These are phyloP conservation scores for Cyberlindnera maclurae DNA, from an alignment of 805 yeast species.

Conservation along the genomic window DNA sequence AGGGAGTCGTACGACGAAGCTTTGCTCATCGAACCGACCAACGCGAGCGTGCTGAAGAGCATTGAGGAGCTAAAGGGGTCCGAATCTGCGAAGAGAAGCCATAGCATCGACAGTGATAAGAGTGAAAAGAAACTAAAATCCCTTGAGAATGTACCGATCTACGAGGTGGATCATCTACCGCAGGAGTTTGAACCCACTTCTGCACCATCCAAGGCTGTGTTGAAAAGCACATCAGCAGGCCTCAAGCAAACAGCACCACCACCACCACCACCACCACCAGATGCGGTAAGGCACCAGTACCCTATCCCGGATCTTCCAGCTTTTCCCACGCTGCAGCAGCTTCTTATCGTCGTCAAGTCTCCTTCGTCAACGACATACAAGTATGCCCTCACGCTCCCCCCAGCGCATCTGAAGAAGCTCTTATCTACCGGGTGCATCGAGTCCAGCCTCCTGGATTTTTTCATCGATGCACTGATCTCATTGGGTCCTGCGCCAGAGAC, in stretches of 20 bases:
- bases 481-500: background rate
- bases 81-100: constrained; percentile 34
- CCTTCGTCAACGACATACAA: constrained; percentile 28
- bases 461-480: constrained; percentile 33
- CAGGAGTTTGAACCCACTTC: constrained; percentile 21
- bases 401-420: constrained; percentile 22
- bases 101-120: constrained; percentile 38
- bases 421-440: constrained; percentile 43
- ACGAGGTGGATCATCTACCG: constrained; percentile 40
- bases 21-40: constrained; percentile 34
- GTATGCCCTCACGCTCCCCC: constrained; percentile 29
- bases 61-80: constrained; percentile 27
- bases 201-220: background rate
- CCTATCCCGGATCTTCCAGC: constrained; percentile 26
- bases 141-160: constrained; percentile 27
- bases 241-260: background rate
- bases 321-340: constrained; percentile 40
- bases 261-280: background rate
- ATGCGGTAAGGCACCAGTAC: constrained; percentile 2
- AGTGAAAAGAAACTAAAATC: constrained; percentile 24
- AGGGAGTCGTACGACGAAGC: constrained; percentile 29
- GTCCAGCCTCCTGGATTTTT: constrained; percentile 38
- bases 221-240: background rate
- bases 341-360: constrained; percentile 34
- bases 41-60: constrained; percentile 28